These are phyloP conservation scores for Cicer pinnatifidum DNA, from an alignment of 306 rosid genomes.

Conservation along the genomic window DNA sequence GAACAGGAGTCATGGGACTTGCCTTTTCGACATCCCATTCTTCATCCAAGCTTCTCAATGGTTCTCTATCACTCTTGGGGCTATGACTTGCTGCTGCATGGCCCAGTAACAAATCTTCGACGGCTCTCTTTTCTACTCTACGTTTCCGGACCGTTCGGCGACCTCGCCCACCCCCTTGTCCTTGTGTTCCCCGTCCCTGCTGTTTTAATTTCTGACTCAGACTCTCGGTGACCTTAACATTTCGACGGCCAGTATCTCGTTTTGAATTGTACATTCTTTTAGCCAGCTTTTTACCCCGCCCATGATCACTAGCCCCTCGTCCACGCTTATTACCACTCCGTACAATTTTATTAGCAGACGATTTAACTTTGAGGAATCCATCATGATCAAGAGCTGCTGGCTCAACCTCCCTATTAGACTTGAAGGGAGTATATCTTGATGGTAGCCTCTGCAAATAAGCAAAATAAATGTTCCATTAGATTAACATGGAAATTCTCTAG, in stretches of 20 bases:
- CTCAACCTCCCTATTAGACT: conserved; percentile 61
- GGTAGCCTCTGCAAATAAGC: conserved; percentile 64
- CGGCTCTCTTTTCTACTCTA: conserved; percentile 69
- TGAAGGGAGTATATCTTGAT: conserved; percentile 58
- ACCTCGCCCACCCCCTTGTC: conserved; percentile 79
- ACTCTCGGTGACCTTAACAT: conserved; percentile 53
- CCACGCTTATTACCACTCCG: conserved; percentile 72
- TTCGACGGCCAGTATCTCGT: conserved; percentile 49
- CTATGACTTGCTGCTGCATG: conserved; percentile 49
- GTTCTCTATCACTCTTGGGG: conserved; percentile 62
- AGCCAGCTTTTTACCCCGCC: conserved; percentile 67
- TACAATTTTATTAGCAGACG: conserved; percentile 53
- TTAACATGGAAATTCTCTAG: conserved; percentile 18
- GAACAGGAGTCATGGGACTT: conserved; percentile 46
- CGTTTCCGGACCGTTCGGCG: conserved; percentile 89
- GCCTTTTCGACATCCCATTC: conserved; percentile 81
- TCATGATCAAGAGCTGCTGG: conserved; percentile 52
- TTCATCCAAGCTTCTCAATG: conserved; percentile 63
- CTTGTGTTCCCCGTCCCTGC: conserved; percentile 58
- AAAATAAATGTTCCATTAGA: conserved; percentile 29
- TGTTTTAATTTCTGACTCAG: conserved; percentile 59
- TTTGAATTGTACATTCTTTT: conserved; percentile 59
- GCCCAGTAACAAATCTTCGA: conserved; percentile 61
- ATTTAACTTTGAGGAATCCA: conserved; percentile 53
- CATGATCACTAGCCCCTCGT: conserved; percentile 70